These are phyloP conservation scores for Gracilariopsis chorda DNA, from an alignment of 23 red algal genomes.

Conservation along the genomic window DNA sequence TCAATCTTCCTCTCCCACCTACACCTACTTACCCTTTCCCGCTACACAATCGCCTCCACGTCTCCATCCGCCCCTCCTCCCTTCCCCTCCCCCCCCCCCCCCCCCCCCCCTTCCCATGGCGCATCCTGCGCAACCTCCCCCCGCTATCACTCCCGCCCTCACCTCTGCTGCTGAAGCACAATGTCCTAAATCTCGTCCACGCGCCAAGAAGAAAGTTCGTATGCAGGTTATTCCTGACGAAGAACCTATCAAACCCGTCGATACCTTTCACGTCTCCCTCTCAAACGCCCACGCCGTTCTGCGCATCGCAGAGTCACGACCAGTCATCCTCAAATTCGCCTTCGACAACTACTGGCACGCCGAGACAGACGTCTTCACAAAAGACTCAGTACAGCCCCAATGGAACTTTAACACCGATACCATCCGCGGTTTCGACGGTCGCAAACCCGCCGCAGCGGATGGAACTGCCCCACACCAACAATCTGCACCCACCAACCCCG, in stretches of 20 bases:
- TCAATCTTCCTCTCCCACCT: not conserved
- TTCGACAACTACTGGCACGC: slow-evolving; percentile 64
- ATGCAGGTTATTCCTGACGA: slow-evolving; percentile 31
- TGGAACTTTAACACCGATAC: slow-evolving; percentile 32
- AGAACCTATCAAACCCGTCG: slow-evolving; percentile 27
- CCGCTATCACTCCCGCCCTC: not conserved
- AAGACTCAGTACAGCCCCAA: not conserved
- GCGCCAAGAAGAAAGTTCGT: slow-evolving; percentile 24
- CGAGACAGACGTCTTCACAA: slow-evolving; percentile 36
- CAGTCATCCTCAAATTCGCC: slow-evolving; percentile 45
- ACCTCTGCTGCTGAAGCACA: not conserved
- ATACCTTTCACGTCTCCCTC: slow-evolving; percentile 48
- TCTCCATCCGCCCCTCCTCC: not conserved
- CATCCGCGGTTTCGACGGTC: slow-evolving; percentile 25
- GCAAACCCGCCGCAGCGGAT: slow-evolving; percentile 1
- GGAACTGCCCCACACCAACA: not conserved
- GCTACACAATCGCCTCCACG: not conserved
- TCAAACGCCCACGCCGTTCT: slow-evolving; percentile 31
- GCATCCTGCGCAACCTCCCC: not conserved
- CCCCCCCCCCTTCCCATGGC: not conserved
- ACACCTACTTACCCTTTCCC: not conserved
- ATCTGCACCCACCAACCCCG: not conserved
- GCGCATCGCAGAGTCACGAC: slow-evolving; percentile 30
- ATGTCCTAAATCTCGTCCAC: not conserved
- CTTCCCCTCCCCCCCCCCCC: not conserved